Evolutionary conservation across 2,329 filamentous ascomycete species (phyloP).

Genomic region (Clarireedia sp.): DNA sequence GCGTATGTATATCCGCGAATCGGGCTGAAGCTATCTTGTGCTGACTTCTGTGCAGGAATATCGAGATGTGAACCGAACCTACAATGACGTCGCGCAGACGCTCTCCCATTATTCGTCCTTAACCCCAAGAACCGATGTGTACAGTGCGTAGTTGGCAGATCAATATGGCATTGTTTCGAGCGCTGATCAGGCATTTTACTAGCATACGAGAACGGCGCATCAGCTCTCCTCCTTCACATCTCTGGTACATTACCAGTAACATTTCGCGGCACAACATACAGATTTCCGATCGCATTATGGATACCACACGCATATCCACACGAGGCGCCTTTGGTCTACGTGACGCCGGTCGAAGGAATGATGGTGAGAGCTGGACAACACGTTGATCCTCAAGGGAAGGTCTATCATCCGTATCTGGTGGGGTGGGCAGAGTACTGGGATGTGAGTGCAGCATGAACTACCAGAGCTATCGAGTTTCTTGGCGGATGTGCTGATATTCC

Average conservation of each 20-base stretch:
- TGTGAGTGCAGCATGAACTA: conserved; percentile 46
- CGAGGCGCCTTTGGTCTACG: conserved; percentile 79
- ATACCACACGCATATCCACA: conserved; percentile 83
- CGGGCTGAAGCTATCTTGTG: not conserved
- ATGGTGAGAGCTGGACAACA: conserved; percentile 86
- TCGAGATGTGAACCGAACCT: conserved; percentile 83
- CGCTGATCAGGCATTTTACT: conserved; percentile 15
- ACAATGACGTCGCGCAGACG: conserved; percentile 80
- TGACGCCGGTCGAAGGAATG: conserved; percentile 84
- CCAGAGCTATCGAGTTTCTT: not conserved
- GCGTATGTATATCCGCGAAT: conserved; percentile 40
- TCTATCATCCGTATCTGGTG: conserved; percentile 93
- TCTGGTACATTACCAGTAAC: conserved; percentile 82
- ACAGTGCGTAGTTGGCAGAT: conserved; percentile 54
- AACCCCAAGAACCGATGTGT: conserved; percentile 83
- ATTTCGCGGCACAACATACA: conserved; percentile 83
- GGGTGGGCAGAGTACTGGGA: conserved; percentile 87
- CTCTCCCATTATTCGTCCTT: conserved; percentile 74
- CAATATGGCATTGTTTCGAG: not conserved
- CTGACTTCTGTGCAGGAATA: conserved; percentile 62
- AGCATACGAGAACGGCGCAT: conserved; percentile 85
- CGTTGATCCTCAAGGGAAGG: conserved; percentile 83
- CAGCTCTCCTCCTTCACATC: conserved; percentile 78
- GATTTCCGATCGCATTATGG: conserved; percentile 90
- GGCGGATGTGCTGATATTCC: not conserved